phyloP scores from a whole-genome alignment of 2,329 filamentous ascomycete species.

The Fusarium subglutinans region DNA sequence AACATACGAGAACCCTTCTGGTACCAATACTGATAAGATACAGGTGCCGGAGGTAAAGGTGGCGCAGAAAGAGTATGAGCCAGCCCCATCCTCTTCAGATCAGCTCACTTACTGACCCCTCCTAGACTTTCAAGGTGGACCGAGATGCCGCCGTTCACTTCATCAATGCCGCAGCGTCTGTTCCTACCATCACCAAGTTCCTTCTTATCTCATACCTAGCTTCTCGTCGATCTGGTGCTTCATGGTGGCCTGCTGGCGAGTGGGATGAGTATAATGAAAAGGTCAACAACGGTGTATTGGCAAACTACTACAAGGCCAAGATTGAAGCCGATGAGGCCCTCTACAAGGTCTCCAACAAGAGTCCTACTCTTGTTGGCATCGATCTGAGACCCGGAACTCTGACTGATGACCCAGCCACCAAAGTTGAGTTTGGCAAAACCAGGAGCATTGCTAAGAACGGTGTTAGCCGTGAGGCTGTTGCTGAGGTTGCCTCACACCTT shows the following conservation, averaged over 20 bases:
- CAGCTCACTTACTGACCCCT: conserved; percentile 15
- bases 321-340: conserved; percentile 67
- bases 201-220: conserved; percentile 71
- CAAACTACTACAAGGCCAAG: conserved; percentile 69
- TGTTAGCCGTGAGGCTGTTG: conserved; percentile 67
- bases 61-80: conserved; percentile 57
- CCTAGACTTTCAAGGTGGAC: conserved; percentile 66
- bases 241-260: conserved; percentile 64
- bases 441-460: conserved; percentile 46
- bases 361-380: conserved; percentile 57
- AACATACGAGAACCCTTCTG: not conserved
- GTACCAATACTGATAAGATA: conserved; percentile 12
- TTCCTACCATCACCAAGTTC: conserved; percentile 66
- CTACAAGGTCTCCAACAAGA: conserved; percentile 57
- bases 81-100: not conserved
- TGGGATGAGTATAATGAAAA: conserved; percentile 59
- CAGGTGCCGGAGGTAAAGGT: conserved; percentile 69
- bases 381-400: conserved; percentile 63
- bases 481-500: conserved; percentile 64
- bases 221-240: conserved; percentile 60
- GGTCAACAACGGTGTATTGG: conserved; percentile 52
- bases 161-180: conserved; percentile 66
- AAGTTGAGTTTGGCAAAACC: conserved; percentile 59
- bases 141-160: conserved; percentile 71
- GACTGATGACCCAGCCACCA: conserved; percentile 59